Conservation (phyloP, 2,329 filamentous ascomycete genomes). For the Cladophialophora psammophila region DNA sequence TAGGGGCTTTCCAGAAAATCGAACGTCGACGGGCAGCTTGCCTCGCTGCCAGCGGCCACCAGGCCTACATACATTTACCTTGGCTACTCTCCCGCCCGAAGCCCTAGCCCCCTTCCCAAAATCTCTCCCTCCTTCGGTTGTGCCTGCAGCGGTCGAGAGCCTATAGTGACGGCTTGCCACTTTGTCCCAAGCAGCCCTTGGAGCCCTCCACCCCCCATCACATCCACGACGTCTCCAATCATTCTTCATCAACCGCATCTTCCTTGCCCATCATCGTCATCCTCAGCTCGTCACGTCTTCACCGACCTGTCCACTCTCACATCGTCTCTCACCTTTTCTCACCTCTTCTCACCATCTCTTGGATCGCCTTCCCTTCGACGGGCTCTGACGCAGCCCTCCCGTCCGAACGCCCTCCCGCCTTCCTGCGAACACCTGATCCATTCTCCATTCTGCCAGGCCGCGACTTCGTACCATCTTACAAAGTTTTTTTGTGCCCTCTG, state of each 20-base stretch:
- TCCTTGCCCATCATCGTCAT: slow-evolving; percentile 39
- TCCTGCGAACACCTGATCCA: slow-evolving; percentile 36
- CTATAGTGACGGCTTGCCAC: slow-evolving; percentile 29
- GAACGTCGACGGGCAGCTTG: slow-evolving; percentile 3
- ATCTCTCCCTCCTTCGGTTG: slow-evolving; percentile 27
- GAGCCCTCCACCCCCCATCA: slow-evolving; percentile 32
- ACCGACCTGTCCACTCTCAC: slow-evolving; percentile 43
- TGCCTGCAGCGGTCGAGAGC: slow-evolving; percentile 34
- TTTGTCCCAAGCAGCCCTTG: slow-evolving; percentile 31
- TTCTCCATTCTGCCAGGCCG: slow-evolving; percentile 23
- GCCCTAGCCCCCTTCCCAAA: slow-evolving; percentile 32
- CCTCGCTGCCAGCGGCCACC: neutral
- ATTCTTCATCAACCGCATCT: slow-evolving; percentile 40
- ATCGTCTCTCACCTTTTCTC: slow-evolving; percentile 35
- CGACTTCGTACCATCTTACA: slow-evolving; percentile 29
- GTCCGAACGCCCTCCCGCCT: slow-evolving; percentile 21
- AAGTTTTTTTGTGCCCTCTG: slow-evolving; percentile 23
- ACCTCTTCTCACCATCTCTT: slow-evolving; percentile 22
- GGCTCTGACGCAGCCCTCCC: slow-evolving; percentile 21
- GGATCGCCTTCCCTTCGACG: slow-evolving; percentile 25
- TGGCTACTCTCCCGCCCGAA: slow-evolving; percentile 32
- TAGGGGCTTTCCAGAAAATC: slow-evolving; percentile 34
- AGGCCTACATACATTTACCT: slow-evolving; percentile 14
- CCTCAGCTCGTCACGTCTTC: slow-evolving; percentile 42
- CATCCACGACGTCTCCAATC: slow-evolving; percentile 35